Conservation (phyloP, 129 eudicot species). For the Arctium lappa region DNA sequence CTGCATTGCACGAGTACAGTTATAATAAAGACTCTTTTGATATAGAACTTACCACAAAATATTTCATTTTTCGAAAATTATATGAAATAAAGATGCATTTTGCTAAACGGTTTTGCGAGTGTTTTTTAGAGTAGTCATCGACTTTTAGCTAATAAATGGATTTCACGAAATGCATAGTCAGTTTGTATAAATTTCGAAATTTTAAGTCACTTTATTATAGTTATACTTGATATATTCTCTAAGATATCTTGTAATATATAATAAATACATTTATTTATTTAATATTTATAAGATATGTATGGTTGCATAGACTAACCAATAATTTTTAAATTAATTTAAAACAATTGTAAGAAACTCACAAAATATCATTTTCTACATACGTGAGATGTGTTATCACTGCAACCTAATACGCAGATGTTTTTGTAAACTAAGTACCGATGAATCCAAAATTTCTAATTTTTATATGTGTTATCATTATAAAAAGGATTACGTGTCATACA, state of each 20-base stretch:
- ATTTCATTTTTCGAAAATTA: background rate
- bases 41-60: background rate
- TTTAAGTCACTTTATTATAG: background rate
- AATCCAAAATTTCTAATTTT: background rate
- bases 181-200: background rate
- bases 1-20: no score
- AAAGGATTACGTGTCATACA: background rate
- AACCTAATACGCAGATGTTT: background rate
- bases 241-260: background rate
- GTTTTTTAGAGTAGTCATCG: background rate
- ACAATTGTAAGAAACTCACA: background rate
- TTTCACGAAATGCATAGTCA: background rate
- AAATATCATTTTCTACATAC: background rate
- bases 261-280: background rate
- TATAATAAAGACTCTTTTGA: background rate
- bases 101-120: background rate
- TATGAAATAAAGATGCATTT: background rate
- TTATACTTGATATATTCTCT: background rate
- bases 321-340: no score
- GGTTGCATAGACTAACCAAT: background rate
- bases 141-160: background rate
- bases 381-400: background rate
- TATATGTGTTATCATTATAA: background rate
- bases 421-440: background rate
- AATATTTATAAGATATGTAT: background rate